phyloP scores from a whole-genome alignment of 78 protist species.

The Planoprotostelium fungivorum region DNA sequence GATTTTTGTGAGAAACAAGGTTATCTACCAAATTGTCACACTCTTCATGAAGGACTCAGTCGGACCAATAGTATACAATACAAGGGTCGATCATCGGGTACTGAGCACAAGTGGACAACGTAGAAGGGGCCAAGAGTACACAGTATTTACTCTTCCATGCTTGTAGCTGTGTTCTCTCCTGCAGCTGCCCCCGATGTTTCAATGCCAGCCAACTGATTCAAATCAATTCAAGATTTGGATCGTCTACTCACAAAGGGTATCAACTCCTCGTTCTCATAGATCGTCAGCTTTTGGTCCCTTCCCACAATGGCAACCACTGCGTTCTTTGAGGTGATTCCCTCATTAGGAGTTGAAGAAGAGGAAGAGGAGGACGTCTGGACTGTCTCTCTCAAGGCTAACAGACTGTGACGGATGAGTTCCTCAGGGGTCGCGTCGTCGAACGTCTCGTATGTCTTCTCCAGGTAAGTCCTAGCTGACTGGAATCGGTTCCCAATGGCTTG shows the following conservation, averaged over 20 bases:
- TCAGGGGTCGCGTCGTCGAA: constrained; percentile 70
- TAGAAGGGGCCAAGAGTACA: too few species aligned
- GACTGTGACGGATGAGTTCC: constrained; percentile 86
- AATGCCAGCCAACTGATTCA: background rate
- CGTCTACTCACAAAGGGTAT: constrained; percentile 30
- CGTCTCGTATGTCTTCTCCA: constrained; percentile 80
- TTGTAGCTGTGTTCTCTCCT: background rate
- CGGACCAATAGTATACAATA: too few species aligned
- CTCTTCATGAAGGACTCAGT: too few species aligned
- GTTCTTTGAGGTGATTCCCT: constrained; percentile 72
- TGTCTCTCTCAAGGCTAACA: constrained; percentile 83
- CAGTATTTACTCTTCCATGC: background rate
- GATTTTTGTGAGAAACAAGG: too few species aligned
- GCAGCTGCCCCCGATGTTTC: background rate
- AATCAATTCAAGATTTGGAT: background rate
- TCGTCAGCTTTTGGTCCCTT: constrained; percentile 30
- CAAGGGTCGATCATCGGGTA: too few species aligned
- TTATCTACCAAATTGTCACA: too few species aligned
- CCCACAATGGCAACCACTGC: constrained; percentile 76
- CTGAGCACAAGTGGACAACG: too few species aligned
- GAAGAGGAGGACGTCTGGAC: constrained; percentile 37
- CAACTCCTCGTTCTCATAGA: constrained; percentile 48
- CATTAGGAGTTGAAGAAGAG: too few species aligned
- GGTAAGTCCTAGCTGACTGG: constrained; percentile 94
- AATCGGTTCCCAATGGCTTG: constrained; percentile 95